phyloP scores from a whole-genome alignment of 139 green algal species.

The Coelastrella sp. region DNA sequence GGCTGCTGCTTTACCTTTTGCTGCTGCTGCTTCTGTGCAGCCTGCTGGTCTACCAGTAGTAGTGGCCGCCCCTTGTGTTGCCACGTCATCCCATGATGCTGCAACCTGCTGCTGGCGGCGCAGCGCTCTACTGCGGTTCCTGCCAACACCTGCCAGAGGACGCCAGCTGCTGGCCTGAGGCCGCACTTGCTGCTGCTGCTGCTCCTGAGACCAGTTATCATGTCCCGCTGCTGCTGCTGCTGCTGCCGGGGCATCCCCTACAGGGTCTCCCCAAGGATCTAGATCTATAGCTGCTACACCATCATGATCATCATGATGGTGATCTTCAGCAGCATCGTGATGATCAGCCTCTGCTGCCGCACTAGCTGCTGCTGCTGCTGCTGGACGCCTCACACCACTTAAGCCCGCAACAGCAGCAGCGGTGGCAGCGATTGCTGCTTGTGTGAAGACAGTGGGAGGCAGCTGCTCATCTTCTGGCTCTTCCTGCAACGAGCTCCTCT shows the following conservation, averaged over 20 bases:
- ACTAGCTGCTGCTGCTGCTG: neutral
- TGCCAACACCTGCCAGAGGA: constrained; percentile 11
- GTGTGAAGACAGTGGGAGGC: no score
- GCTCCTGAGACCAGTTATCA: neutral
- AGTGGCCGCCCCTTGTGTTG: neutral
- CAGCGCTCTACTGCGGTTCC: constrained; percentile 10
- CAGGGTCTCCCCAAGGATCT: no score
- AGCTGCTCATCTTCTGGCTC: no score
- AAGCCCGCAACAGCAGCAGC: neutral
- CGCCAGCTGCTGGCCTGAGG: neutral
- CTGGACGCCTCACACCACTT: neutral
- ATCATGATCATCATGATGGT: no score
- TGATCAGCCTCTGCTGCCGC: no score
- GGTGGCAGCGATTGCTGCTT: no score
- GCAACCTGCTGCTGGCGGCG: neutral
- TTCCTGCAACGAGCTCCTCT: no score
- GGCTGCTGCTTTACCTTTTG: neutral
- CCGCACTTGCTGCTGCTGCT: neutral
- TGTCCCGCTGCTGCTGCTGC: constrained; percentile 1
- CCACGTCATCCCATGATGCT: constrained; percentile 10
- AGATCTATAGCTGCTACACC: no score
- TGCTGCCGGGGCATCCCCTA: neutral
- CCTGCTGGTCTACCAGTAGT: neutral
- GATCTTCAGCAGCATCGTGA: no score
- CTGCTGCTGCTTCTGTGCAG: constrained; percentile 15